Conservation (phyloP, 176 grass and related monocot genomes). For the Raddia distichophylla region DNA sequence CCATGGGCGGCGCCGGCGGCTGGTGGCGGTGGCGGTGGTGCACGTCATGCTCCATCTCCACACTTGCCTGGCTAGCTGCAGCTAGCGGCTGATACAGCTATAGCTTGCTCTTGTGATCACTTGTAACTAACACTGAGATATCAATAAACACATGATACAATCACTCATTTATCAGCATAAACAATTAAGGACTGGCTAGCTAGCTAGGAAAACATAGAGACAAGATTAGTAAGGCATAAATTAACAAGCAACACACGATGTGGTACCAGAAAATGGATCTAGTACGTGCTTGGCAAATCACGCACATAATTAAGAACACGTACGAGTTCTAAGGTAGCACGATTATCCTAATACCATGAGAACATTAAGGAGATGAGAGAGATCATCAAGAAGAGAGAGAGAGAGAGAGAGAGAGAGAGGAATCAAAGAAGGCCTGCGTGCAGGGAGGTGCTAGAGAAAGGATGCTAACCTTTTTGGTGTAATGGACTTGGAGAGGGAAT, state of each 20-base stretch:
- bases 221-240: background rate
- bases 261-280: background rate
- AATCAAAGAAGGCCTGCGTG: no score
- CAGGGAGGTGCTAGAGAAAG: background rate
- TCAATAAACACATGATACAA: background rate
- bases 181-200: background rate
- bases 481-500: background rate
- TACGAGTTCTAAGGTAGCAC: background rate
- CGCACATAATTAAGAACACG: conserved; percentile 1
- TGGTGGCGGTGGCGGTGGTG: background rate
- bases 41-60: conserved; percentile 54
- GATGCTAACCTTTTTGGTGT: conserved; percentile 24
- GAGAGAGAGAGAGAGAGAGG: background rate
- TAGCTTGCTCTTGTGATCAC: conserved; percentile 7
- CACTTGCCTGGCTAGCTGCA: conserved; percentile 3
- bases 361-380: background rate
- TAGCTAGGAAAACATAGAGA: background rate
- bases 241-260: conserved; percentile 22
- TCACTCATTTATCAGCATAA: conserved; percentile 24
- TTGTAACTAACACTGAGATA: conserved; percentile 8
- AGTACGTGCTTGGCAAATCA: background rate
- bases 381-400: background rate
- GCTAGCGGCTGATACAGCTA: background rate
- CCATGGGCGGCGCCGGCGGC: conserved; percentile 33
- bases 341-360: background rate